Base-by-base conservation (phyloP, 352 stramenopile species). In the Phytophthora citrophthora region DNA sequence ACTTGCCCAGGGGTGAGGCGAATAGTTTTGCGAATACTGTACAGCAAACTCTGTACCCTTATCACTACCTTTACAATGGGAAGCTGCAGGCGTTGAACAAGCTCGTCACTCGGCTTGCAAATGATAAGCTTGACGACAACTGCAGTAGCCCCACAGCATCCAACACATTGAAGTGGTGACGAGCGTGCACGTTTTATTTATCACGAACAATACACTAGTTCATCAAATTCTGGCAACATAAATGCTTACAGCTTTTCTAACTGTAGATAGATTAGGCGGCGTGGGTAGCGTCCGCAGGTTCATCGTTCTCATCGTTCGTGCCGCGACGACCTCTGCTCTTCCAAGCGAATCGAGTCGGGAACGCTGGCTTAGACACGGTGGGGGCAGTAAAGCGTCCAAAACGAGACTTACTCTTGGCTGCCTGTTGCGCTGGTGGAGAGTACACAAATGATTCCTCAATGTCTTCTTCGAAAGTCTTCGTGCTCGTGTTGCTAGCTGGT, bases 291-390 rank as follows among this genome's bases (percentile, higher is more conserved):
- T 48, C 46, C 23, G 44, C 45, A 34, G 27, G 3, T 40, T 70
- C 52, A 8, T 58, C 60, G 32, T 57, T 40, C 1, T 51, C 45
- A n/a, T 54, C 66, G 43, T 63, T 61, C 29, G 63, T 72, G 13
- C 39, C 49, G 20, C 47, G 63, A 53, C 68, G 62, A 31, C 48
- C 52, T 66, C 38, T 53, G 44, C 67, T 83, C 58, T 86, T 86
- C 76, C 76, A 88, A 11, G 60, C 72, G 34, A 88, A 88, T 23
- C 79, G 79, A 54, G 78, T 74, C 24, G 76, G 39, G 51, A 88
- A 70, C 13, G 76, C 66, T 5, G 61, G 69, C 38, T 79, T 71
- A 24, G 75, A 68, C 40, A 74, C 68, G 12, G 56, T 66, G 16
- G 70, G 64, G 23, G 76, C 68, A 23, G 68, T 76, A 13, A 88